phyloP scores from a whole-genome alignment of 148 eudicot genomes.

The Bassia scoparia region DNA sequence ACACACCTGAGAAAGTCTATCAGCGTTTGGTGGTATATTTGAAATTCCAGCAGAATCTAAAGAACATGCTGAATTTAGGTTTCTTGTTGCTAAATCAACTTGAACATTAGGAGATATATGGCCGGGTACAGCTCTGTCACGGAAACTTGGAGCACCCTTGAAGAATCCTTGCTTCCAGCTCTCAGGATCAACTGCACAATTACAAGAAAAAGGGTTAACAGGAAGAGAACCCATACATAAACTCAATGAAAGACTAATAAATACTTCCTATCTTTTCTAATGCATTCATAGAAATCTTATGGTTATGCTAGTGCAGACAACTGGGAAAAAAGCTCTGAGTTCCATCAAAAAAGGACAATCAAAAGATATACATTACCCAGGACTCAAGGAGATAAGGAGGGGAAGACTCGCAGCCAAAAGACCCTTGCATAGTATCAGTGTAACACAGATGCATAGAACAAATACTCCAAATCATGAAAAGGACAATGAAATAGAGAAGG shows the following conservation, averaged over 20 bases:
- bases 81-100: slow-evolving; percentile 30
- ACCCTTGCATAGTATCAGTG: too few relatives aligned
- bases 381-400: not conserved
- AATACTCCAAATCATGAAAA: not conserved
- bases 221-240: slow-evolving; percentile 26
- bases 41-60: slow-evolving; percentile 41
- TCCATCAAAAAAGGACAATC: not conserved
- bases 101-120: slow-evolving; percentile 31
- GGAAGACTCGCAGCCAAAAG: too few relatives aligned
- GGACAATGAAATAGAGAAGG: not conserved
- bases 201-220: slow-evolving; percentile 35
- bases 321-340: not conserved
- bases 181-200: slow-evolving; percentile 40
- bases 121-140: slow-evolving; percentile 41
- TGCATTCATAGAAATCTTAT: not conserved
- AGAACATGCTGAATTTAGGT: slow-evolving; percentile 30
- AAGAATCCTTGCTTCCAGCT: slow-evolving; percentile 47
- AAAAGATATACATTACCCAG: not conserved
- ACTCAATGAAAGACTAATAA: not conserved
- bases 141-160: slow-evolving; percentile 34
- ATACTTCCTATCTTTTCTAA: slow-evolving; percentile 9
- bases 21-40: slow-evolving; percentile 32
- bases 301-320: not conserved
- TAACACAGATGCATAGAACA: not conserved
- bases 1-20: slow-evolving; percentile 47